Evolutionary conservation across 495 filamentous ascomycete genomes (phyloP).

Genomic region (Penicillium arizonense): DNA sequence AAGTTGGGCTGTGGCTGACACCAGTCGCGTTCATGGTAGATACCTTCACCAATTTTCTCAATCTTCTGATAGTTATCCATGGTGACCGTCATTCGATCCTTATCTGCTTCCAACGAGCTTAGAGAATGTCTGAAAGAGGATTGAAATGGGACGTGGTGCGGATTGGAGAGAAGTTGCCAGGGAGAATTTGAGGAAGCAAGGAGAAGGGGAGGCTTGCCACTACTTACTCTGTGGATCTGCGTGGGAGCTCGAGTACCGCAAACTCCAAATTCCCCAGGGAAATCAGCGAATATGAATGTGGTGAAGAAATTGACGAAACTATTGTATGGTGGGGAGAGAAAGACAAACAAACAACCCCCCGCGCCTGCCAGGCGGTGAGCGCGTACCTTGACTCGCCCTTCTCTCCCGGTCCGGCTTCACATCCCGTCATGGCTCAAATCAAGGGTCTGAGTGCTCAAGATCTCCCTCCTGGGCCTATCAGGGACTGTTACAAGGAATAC

Average conservation of each 20-base stretch:
- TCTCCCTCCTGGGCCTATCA: slow-evolving; percentile 64
- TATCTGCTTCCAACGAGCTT: slow-evolving; percentile 1
- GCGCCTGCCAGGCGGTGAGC: slow-evolving; percentile 36
- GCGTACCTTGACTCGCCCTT: slow-evolving; percentile 18
- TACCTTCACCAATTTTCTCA: slow-evolving; percentile 99
- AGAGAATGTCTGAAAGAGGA: slow-evolving; percentile 5
- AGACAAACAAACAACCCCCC: slow-evolving; percentile 39
- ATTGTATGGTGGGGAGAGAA: slow-evolving; percentile 24
- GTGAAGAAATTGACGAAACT: slow-evolving; percentile 29
- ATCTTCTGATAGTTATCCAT: slow-evolving; percentile 99
- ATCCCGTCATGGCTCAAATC: slow-evolving; percentile 35
- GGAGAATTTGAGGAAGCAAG: slow-evolving; percentile 19
- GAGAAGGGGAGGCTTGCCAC: neutral
- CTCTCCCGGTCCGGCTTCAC: neutral
- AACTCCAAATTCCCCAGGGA: neutral
- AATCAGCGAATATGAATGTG: neutral
- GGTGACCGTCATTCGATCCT: slow-evolving; percentile 11
- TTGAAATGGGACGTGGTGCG: slow-evolving; percentile 3
- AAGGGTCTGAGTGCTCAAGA: slow-evolving; percentile 65
- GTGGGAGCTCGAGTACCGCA: slow-evolving; percentile 4
- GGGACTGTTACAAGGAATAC: slow-evolving; percentile 64
- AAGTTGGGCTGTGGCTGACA: slow-evolving; percentile 3
- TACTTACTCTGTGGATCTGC: slow-evolving; percentile 2
- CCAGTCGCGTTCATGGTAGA: slow-evolving; percentile 8
- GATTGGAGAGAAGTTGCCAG: slow-evolving; percentile 14